Conservation (phyloP, 2,329 filamentous ascomycete genomes). For the Alternaria brassicicola region DNA sequence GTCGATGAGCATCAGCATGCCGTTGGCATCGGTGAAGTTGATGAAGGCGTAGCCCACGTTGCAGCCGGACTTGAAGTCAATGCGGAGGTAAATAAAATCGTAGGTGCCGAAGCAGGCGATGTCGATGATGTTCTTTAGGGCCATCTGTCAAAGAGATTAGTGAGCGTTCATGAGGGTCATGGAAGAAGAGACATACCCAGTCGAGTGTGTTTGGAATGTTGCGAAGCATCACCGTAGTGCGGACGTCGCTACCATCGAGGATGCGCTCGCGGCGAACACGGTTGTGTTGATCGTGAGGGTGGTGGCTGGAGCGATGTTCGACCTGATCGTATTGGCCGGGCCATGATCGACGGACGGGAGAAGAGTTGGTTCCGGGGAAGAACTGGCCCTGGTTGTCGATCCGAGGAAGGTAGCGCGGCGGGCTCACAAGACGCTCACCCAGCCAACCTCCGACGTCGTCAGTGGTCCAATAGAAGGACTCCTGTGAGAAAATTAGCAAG, state of each 20-base stretch:
- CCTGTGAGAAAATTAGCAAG: constrained; percentile 29
- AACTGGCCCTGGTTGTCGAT: constrained; percentile 32
- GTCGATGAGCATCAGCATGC: constrained; percentile 41
- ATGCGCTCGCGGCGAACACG: constrained; percentile 49
- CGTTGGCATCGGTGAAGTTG: constrained; percentile 77
- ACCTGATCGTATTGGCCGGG: background rate
- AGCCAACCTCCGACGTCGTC: constrained; percentile 24
- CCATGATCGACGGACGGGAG: background rate
- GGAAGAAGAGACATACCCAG: constrained; percentile 50
- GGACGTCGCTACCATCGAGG: constrained; percentile 54
- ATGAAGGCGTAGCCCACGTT: constrained; percentile 98
- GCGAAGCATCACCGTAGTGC: constrained; percentile 79
- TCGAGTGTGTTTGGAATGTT: constrained; percentile 94
- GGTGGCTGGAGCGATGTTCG: constrained; percentile 8
- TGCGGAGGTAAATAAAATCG: constrained; percentile 94
- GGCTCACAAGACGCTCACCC: constrained; percentile 24
- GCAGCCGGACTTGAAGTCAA: constrained; percentile 59
- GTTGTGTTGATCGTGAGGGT: constrained; percentile 45
- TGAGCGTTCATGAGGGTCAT: background rate
- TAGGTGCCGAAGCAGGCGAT: constrained; percentile 80
- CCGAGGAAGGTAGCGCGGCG: constrained; percentile 27
- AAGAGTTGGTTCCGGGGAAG: constrained; percentile 22
- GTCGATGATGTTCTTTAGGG: constrained; percentile 78
- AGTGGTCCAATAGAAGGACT: constrained; percentile 29
- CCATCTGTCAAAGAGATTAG: constrained; percentile 32